phyloP scores from a whole-genome alignment of 805 yeast species.

The Saccharomyces paradoxus region DNA sequence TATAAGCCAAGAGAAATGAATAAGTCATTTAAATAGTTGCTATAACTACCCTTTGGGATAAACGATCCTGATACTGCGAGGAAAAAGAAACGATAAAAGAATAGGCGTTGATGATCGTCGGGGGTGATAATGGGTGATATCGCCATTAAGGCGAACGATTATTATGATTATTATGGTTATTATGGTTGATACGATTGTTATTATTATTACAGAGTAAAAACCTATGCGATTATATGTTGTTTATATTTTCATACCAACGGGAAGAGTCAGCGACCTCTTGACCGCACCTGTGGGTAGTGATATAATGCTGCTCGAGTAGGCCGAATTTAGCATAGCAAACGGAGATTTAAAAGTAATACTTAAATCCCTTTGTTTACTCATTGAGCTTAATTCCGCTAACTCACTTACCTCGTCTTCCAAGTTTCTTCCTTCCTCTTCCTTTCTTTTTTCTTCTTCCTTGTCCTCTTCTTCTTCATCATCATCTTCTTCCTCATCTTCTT shows the following conservation, averaged over 20 bases:
- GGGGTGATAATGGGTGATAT: not conserved
- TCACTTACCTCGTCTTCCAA: conserved; percentile 1
- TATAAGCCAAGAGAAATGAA: not conserved
- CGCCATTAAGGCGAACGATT: not conserved
- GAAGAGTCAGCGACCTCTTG: conserved; percentile 25
- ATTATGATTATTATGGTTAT: not conserved
- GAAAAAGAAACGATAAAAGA: not conserved
- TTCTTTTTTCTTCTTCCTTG: no score
- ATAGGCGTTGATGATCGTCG: not conserved
- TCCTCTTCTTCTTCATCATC: not conserved
- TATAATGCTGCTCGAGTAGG: conserved; percentile 12
- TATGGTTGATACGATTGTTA: not conserved
- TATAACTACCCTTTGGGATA: not conserved
- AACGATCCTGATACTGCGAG: not conserved
- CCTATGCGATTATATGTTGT: not conserved
- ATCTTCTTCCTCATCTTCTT: conserved; percentile 4
- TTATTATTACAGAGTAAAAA: not conserved
- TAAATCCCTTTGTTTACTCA: not conserved
- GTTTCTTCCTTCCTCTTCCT: not conserved
- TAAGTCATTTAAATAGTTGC: not conserved
- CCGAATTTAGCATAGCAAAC: conserved; percentile 1
- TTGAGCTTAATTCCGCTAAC: not conserved
- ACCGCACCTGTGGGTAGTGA: conserved; percentile 14
- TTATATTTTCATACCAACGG: conserved; percentile 24
- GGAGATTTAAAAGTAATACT: conserved; percentile 8